These are phyloP conservation scores for Aspergillus hortae DNA, from an alignment of 2,329 filamentous ascomycete genomes.

Conservation along the genomic window DNA sequence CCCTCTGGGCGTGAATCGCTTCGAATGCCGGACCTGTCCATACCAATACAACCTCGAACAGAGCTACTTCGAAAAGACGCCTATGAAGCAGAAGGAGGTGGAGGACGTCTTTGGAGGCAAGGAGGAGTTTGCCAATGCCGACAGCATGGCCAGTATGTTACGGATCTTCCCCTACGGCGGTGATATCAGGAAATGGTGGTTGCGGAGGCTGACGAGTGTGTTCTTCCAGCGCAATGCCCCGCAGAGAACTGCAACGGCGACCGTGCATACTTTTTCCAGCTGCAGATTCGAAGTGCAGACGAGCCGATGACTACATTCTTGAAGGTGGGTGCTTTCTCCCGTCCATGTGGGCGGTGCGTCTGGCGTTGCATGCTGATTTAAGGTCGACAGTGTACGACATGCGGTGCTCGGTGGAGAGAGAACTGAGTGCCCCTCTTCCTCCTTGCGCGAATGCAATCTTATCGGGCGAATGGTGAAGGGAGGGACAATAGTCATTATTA, in stretches of 20 bases:
- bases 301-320: slow-evolving; percentile 98
- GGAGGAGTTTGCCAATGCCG: slow-evolving; percentile 85
- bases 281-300: slow-evolving; percentile 96
- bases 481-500: background rate
- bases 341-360: slow-evolving; percentile 13
- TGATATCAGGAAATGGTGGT: background rate
- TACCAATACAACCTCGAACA: slow-evolving; percentile 82
- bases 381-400: slow-evolving; percentile 42
- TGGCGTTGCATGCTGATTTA: slow-evolving; percentile 17
- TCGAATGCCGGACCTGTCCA: slow-evolving; percentile 93
- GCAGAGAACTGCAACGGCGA: slow-evolving; percentile 74
- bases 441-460: background rate
- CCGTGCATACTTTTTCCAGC: slow-evolving; percentile 90
- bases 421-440: slow-evolving; percentile 30
- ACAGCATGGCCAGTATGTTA: slow-evolving; percentile 64
- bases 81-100: slow-evolving; percentile 78
- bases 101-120: slow-evolving; percentile 89
- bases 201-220: slow-evolving; percentile 10
- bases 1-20: slow-evolving; percentile 62
- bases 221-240: slow-evolving; percentile 68
- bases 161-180: background rate
- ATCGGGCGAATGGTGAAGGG: background rate
- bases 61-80: slow-evolving; percentile 75
- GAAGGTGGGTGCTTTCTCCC: slow-evolving; percentile 56
- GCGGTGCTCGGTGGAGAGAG: slow-evolving; percentile 47